Conservation (phyloP, 176 grass and related monocot genomes). For the Hyparrhenia diplandra region DNA sequence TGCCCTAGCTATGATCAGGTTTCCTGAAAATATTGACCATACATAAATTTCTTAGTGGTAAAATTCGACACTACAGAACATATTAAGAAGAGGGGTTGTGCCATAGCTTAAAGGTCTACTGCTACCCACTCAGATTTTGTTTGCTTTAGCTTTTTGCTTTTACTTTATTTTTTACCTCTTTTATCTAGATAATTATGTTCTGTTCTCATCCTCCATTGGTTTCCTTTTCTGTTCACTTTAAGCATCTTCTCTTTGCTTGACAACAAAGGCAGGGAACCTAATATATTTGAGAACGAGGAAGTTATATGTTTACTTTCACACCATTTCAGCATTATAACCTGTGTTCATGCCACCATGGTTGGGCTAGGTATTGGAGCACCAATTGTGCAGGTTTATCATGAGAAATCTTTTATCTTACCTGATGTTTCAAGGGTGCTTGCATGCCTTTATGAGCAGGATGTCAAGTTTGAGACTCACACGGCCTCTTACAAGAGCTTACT, state of each 20-base stretch:
- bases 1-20: not conserved
- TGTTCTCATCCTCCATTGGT: constrained; percentile 29
- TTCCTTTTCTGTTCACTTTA: constrained; percentile 35
- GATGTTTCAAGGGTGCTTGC: constrained; percentile 87
- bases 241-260: constrained; percentile 91
- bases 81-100: not conserved
- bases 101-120: not conserved
- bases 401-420: constrained; percentile 59
- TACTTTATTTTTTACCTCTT: constrained; percentile 5
- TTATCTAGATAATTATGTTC: constrained; percentile 20
- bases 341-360: constrained; percentile 43
- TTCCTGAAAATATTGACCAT: not conserved
- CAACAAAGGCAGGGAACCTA: constrained; percentile 36
- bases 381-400: constrained; percentile 69
- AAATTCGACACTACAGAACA: constrained; percentile 10
- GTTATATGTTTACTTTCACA: constrained; percentile 2
- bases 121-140: not conserved
- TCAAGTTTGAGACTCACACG: constrained; percentile 40
- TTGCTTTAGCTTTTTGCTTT: constrained; percentile 23
- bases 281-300: constrained; percentile 31
- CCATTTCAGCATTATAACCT: constrained; percentile 15
- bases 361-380: constrained; percentile 34
- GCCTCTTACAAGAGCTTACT: constrained; percentile 55
- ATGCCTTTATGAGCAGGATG: constrained; percentile 76
- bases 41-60: not conserved